A percentile compares a stretch with the other conserved stretches of the same genome.
These are phyloP conservation scores for Globisporangium cylindrosporum DNA, from an alignment of 352 stramenopile genomes.

Conservation along the genomic window DNA sequence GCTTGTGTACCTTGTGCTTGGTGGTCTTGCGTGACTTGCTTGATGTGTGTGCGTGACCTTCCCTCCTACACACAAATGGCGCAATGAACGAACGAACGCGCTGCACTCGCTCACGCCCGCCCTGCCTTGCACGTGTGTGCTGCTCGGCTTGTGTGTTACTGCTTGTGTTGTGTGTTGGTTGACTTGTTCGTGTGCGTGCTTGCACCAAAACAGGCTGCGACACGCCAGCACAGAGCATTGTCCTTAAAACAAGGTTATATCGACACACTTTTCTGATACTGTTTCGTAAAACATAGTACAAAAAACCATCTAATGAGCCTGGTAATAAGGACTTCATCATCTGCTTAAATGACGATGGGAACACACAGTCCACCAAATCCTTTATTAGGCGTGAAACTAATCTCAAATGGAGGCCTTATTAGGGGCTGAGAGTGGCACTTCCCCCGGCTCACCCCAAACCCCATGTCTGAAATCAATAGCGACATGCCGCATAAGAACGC, in stretches of 20 bases:
- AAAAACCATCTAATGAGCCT: not conserved
- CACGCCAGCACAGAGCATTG: not conserved
- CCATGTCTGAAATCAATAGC: not conserved
- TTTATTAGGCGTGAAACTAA: not conserved
- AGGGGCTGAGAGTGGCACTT: not conserved
- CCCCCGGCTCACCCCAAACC: not conserved
- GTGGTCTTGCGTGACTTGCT: not conserved
- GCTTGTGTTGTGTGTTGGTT: not conserved
- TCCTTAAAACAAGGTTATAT: not conserved
- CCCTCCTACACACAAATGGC: not conserved
- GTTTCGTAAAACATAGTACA: too few relatives aligned
- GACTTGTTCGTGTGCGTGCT: not conserved
- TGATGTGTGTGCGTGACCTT: not conserved
- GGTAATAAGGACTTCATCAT: not conserved
- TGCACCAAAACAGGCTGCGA: not conserved
- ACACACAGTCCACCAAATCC: not conserved
- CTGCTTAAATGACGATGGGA: not conserved
- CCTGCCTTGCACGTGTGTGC: not conserved
- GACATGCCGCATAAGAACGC: not conserved
- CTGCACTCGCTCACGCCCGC: not conserved
- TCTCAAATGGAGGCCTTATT: not conserved
- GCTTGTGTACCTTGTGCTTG: not conserved
- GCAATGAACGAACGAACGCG: slow-evolving; percentile 3
- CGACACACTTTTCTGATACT: not conserved
- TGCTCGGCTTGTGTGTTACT: not conserved